phyloP scores from a whole-genome alignment of 176 grass and related monocot genomes.

The Pontederia paniculata region DNA sequence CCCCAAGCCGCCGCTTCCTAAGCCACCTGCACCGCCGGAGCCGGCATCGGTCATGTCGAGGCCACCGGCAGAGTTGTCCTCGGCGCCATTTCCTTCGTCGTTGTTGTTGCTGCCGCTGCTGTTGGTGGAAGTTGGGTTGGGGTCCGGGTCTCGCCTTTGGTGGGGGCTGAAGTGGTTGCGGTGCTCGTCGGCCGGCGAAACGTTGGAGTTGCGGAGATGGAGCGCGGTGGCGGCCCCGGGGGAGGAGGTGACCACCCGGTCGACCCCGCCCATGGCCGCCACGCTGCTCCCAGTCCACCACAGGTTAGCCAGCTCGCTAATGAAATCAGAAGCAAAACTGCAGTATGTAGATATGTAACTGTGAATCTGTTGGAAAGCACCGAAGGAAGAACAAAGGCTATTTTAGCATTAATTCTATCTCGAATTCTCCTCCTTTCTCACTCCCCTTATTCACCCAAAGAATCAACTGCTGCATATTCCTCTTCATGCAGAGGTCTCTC shows the following conservation, averaged over 20 bases:
- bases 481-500: too few relatives aligned
- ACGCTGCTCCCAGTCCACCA: slow-evolving; percentile 43
- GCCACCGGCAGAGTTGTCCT: slow-evolving; percentile 30
- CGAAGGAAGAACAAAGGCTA: too few relatives aligned
- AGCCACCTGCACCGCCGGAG: slow-evolving; percentile 15
- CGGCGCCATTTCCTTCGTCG: slow-evolving; percentile 25
- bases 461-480: too few relatives aligned
- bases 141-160: slow-evolving; percentile 7
- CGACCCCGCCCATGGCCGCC: slow-evolving; percentile 39
- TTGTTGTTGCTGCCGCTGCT: slow-evolving; percentile 68
- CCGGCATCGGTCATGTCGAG: not conserved
- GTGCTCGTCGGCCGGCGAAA: not conserved
- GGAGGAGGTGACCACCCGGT: too few relatives aligned
- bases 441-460: too few relatives aligned
- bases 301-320: slow-evolving; percentile 31
- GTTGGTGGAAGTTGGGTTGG: slow-evolving; percentile 34
- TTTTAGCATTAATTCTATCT: too few relatives aligned
- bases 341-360: too few relatives aligned
- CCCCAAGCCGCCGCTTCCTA: slow-evolving; percentile 12
- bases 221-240: not conserved
- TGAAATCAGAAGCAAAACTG: not conserved
- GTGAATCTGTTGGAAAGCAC: too few relatives aligned
- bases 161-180: slow-evolving; percentile 3
- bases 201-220: slow-evolving; percentile 44
- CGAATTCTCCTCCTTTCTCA: too few relatives aligned